Evolutionary conservation across 1,139 yeast genomes (phyloP).

Genomic region (Nematodospora anomalae): DNA sequence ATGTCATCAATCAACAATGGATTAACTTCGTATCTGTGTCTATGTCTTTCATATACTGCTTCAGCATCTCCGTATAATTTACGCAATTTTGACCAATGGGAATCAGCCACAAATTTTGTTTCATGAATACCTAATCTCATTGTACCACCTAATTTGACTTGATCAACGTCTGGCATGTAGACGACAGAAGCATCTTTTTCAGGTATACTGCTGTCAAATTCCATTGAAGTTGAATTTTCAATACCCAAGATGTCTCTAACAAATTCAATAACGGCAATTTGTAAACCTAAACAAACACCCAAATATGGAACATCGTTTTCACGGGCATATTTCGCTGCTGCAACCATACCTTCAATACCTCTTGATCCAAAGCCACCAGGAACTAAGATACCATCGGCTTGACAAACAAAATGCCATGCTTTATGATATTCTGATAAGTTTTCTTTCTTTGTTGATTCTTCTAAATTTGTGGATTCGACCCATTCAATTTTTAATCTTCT

Average conservation of each 20-base stretch:
- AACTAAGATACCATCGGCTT: conserved; percentile 94
- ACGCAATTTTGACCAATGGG: conserved; percentile 73
- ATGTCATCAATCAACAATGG: conserved; percentile 72
- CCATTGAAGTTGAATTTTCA: conserved; percentile 75
- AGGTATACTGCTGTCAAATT: conserved; percentile 64
- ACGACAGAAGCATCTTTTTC: conserved; percentile 80
- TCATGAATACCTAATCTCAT: conserved; percentile 97
- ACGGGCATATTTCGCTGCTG: conserved; percentile 97
- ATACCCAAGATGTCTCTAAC: conserved; percentile 78
- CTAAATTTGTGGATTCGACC: conserved; percentile 94
- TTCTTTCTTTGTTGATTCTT: conserved; percentile 60
- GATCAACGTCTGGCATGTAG: conserved; percentile 98
- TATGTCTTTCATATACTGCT: conserved; percentile 87
- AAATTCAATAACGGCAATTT: conserved; percentile 93
- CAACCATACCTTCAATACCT: conserved; percentile 98
- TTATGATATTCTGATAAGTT: conserved; percentile 82
- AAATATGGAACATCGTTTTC: conserved; percentile 90
- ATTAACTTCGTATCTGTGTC: conserved; percentile 97
- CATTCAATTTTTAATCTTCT: conserved; percentile 85
- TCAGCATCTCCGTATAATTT: conserved; percentile 75
- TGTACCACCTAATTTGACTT: conserved; percentile 95
- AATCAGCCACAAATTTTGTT: conserved; percentile 71
- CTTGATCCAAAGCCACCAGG: conserved; percentile 99
- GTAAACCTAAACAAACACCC: conserved; percentile 98
- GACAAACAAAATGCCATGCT: conserved; percentile 93